Evolutionary conservation across 306 rosid species (phyloP).

Genomic region (Neltuma alba): DNA sequence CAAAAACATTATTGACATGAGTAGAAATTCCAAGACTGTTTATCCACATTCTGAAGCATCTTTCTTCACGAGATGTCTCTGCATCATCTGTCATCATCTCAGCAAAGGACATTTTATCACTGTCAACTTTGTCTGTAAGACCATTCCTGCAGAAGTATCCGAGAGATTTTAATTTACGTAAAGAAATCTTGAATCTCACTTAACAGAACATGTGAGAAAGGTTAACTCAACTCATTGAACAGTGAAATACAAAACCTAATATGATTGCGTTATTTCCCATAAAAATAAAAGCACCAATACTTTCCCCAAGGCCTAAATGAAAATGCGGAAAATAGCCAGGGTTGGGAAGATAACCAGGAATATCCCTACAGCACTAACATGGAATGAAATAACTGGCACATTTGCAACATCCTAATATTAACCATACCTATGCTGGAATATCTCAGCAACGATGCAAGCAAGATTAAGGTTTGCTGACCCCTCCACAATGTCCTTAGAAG

Average conservation of each 20-base stretch:
- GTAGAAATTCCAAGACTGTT: conserved; percentile 93
- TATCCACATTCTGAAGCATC: conserved; percentile 98
- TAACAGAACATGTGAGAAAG: not conserved
- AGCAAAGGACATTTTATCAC: conserved; percentile 72
- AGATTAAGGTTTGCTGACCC: conserved; percentile 99
- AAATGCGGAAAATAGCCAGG: conserved; percentile 7
- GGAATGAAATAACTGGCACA: conserved; percentile 8
- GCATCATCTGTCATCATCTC: conserved; percentile 99
- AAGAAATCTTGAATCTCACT: not conserved
- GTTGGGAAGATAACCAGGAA: conserved; percentile 16
- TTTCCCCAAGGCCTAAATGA: not conserved
- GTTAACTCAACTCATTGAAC: not conserved
- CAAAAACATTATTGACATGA: conserved; percentile 89
- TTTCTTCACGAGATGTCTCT: conserved; percentile 94
- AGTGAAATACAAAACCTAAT: not conserved
- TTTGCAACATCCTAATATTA: conserved; percentile 28
- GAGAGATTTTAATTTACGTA: conserved; percentile 4
- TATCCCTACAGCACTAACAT: conserved; percentile 4
- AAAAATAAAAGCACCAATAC: conserved; percentile 6
- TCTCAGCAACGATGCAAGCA: conserved; percentile 98
- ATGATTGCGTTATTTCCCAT: not conserved
- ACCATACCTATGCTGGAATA: conserved; percentile 93
- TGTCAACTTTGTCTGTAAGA: conserved; percentile 64
- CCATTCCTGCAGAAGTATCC: conserved; percentile 76
- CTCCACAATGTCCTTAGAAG: conserved; percentile 91